Evolutionary conservation across 1,284 basidiomycete genomes (phyloP).

Genomic region (Cryptococcus amylolentus): DNA sequence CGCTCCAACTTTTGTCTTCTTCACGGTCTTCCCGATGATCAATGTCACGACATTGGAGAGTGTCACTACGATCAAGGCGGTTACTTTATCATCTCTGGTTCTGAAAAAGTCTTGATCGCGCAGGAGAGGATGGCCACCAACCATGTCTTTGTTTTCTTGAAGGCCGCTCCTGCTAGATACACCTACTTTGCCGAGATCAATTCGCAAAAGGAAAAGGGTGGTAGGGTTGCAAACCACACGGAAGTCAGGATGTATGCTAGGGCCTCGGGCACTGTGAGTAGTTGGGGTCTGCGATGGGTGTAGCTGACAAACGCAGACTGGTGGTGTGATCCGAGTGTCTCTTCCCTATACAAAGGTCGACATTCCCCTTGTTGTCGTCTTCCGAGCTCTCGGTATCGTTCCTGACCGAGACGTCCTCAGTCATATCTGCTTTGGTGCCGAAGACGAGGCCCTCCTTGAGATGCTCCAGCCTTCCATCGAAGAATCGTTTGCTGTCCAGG

Average conservation of each 20-base stretch:
- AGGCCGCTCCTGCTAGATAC: conserved; percentile 85
- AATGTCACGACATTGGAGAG: conserved; percentile 88
- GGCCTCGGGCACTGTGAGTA: conserved; percentile 49
- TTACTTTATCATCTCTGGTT: conserved; percentile 99
- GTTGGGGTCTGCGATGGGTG: not conserved
- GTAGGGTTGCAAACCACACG: conserved; percentile 97
- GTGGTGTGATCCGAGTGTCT: conserved; percentile 94
- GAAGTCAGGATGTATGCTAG: conserved; percentile 96
- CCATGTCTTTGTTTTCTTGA: conserved; percentile 98
- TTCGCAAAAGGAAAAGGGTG: conserved; percentile 95
- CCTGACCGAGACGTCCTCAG: conserved; percentile 96
- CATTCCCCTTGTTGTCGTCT: conserved; percentile 98
- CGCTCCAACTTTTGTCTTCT: conserved; percentile 94
- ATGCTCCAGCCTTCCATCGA: conserved; percentile 99
- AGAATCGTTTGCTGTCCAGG: conserved; percentile 97
- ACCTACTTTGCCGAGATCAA: conserved; percentile 96
- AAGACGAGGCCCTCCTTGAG: conserved; percentile 93
- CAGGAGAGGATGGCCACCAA: conserved; percentile 99
- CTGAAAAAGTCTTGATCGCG: conserved; percentile 98
- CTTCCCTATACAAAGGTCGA: conserved; percentile 98
- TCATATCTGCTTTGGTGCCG: conserved; percentile 97
- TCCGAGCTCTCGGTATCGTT: conserved; percentile 95
- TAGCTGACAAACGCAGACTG: conserved; percentile 56
- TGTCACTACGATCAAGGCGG: conserved; percentile 96
- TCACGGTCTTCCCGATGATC: conserved; percentile 69